Percentiles rank a stretch among this genome's conserved stretches.
phyloP scores from a whole-genome alignment of 306 rosid species.

The Vicia faba region DNA sequence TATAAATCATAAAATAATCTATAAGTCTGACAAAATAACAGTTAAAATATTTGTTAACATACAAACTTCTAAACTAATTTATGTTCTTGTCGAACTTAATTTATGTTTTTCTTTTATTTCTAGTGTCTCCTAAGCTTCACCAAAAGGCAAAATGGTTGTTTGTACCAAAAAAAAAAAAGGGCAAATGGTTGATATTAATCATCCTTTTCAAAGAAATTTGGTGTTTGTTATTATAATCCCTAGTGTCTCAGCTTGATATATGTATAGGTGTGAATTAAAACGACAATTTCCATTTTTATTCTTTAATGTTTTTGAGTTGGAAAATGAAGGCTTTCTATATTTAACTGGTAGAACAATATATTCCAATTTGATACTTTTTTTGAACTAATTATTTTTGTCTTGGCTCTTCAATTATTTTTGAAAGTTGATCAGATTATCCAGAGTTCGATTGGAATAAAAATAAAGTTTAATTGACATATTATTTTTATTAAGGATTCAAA shows the following conservation, averaged over 20 bases:
- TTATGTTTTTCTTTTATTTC: not conserved
- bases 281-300: not conserved
- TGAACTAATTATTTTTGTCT: too few relatives aligned
- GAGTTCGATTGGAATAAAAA: too few relatives aligned
- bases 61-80: too few relatives aligned
- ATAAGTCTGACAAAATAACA: too few relatives aligned
- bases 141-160: constrained; percentile 14
- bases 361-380: too few relatives aligned
- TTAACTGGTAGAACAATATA: not conserved
- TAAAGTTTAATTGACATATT: too few relatives aligned
- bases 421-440: too few relatives aligned
- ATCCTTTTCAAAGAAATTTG: not conserved
- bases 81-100: not conserved
- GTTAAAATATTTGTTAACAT: too few relatives aligned
- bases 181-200: constrained; percentile 2
- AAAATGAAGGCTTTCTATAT: not conserved
- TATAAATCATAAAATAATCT: too few relatives aligned
- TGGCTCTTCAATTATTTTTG: too few relatives aligned
- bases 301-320: not conserved
- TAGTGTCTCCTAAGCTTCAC: constrained; percentile 7
- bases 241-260: not conserved
- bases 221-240: constrained; percentile 11
- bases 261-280: not conserved
- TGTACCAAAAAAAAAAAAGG: too few relatives aligned
- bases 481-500: too few relatives aligned